Conservation (phyloP, 345 rosid species). For the Brassica nigra region DNA sequence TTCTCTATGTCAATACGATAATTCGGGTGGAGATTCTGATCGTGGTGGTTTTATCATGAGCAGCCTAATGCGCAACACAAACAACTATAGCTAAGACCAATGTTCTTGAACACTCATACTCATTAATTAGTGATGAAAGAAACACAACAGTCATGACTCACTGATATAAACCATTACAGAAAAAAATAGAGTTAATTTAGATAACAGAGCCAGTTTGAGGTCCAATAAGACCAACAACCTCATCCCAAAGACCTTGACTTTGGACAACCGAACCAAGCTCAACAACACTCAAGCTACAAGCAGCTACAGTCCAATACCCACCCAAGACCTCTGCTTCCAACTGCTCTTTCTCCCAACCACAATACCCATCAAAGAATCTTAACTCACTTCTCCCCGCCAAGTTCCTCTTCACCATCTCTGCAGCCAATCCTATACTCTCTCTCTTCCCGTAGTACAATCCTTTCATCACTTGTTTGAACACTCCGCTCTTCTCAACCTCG, state of each 20-base stretch:
- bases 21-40: not conserved
- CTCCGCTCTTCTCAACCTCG: slow-evolving; percentile 56
- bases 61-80: not conserved
- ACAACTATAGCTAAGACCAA: not conserved
- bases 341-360: slow-evolving; percentile 84
- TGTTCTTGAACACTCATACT: not conserved
- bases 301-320: slow-evolving; percentile 81
- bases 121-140: slow-evolving; percentile 20
- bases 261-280: slow-evolving; percentile 51
- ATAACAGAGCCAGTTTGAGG: slow-evolving; percentile 53
- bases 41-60: not conserved
- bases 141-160: slow-evolving; percentile 7
- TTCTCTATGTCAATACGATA: not conserved
- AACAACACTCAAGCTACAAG: slow-evolving; percentile 73
- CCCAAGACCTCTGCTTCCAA: slow-evolving; percentile 77
- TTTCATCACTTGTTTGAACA: slow-evolving; percentile 69
- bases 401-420: slow-evolving; percentile 78
- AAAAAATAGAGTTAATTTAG: not conserved
- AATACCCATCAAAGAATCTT: slow-evolving; percentile 86
- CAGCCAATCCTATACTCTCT: slow-evolving; percentile 80
- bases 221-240: slow-evolving; percentile 64
- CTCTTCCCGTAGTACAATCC: slow-evolving; percentile 79
- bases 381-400: slow-evolving; percentile 63
- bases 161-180: slow-evolving; percentile 5
- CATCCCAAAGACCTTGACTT: slow-evolving; percentile 72